These are phyloP conservation scores for Aspergillus taichungensis DNA, from an alignment of 495 filamentous ascomycete genomes.

Conservation along the genomic window DNA sequence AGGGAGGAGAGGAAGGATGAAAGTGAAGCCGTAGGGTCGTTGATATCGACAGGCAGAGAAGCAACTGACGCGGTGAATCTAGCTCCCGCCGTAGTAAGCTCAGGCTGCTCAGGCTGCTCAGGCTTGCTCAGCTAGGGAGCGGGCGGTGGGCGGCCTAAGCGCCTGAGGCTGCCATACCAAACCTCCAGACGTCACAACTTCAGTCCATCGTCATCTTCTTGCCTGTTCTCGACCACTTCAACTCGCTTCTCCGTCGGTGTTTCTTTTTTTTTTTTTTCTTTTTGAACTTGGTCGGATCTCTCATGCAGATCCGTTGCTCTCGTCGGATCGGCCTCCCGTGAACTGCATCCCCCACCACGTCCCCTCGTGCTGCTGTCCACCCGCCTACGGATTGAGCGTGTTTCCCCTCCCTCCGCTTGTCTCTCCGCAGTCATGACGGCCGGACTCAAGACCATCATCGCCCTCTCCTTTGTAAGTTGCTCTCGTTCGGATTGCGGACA, in stretches of 20 bases:
- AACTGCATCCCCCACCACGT: constrained; percentile 13
- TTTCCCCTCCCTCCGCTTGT: background rate
- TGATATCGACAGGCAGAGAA: constrained; percentile 13
- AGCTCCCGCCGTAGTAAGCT: background rate
- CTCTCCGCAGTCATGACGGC: constrained; percentile 62
- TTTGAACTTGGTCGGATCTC: too few relatives aligned
- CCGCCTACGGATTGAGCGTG: background rate
- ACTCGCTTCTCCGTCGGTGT: too few relatives aligned
- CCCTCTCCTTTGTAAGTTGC: constrained; percentile 78
- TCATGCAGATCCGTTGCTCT: too few relatives aligned
- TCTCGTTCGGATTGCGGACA: background rate
- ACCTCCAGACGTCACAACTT: too few relatives aligned
- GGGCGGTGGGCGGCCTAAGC: constrained; percentile 10
- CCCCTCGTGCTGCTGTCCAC: constrained; percentile 17
- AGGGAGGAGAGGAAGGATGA: constrained; percentile 13
- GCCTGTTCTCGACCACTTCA: too few relatives aligned
- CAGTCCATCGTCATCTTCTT: too few relatives aligned
- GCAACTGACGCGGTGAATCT: constrained; percentile 16
- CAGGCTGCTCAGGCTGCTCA: background rate
- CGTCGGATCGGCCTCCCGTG: too few relatives aligned
- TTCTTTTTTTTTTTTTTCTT: too few relatives aligned
- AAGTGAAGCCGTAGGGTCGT: constrained; percentile 2
- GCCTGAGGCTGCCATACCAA: constrained; percentile 29
- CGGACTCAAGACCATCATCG: constrained; percentile 97
- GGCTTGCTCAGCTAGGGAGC: background rate